Base-by-base conservation (phyloP, 129 eudicot species). In the Centaurea solstitialis region DNA sequence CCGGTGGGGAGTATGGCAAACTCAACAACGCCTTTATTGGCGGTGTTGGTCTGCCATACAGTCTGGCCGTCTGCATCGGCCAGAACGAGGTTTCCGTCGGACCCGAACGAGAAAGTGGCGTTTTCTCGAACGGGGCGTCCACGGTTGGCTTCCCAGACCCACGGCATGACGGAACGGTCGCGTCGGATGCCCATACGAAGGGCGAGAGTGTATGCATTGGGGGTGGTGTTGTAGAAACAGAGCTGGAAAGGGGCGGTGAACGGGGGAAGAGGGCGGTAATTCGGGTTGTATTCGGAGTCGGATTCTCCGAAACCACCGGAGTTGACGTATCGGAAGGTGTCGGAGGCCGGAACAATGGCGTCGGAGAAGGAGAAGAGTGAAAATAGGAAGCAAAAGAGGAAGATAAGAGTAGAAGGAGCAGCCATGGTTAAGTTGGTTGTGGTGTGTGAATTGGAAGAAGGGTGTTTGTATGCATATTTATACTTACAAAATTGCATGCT, bases 101-200 rank as follows among this genome's bases (percentile, higher is more conserved):
- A 9, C 33, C 87, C 83, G 18, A 88, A 70, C 0, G 83, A 22
- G 0, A 85, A 35, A 17, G 89, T 88, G 41, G 89, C 89, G 68
- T 83, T 80, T 17, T 88, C 89, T 0, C 76, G 37, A 3, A 88
- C 92, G 0, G 87, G 92, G 62, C 77, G 39, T 7, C 73, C 88
- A 0, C 92, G 76, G 59, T 88, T 88, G 7, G 92, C 92, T 50
- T 88, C 87, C 87, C 87, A 85, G n/a, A 88, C 91, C 89, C 91
- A 88, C 0, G 78, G 77, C 70, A 57, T 45, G 6, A 57, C 53
- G 20, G 85, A 57, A 4, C 57, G 26, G 10, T 76, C 67, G 0
- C 78, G 69, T 0, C 12, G 15, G 0, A 21, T 24, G 26, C 89
- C 91, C 82, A 83, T 80, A 1, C 89, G 78, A 1, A 88, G 74